Base-by-base conservation (phyloP, 441 rosid species). In the Pelargonium cotyledonis region DNA sequence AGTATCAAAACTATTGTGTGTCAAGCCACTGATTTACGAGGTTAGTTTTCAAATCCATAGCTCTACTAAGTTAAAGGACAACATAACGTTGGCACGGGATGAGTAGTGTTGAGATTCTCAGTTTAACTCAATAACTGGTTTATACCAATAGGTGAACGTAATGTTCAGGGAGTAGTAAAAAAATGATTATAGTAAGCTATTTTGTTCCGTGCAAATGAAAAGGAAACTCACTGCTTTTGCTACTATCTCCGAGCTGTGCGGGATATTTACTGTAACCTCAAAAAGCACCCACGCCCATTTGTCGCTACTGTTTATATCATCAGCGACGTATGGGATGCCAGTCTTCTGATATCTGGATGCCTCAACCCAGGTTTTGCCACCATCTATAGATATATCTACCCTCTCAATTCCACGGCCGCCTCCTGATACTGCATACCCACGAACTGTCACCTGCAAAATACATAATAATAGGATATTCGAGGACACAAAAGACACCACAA, bases 201-300 rank as follows among this genome's bases (percentile, higher is more conserved):
- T 12, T 49, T 11, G n/a, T 14, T 49, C 14, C 35, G 3, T 29
- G 14, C 57, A 12, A 49, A 14, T 61, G 16, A 47, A 72, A 57
- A 46, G 68, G 61, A 18, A 49, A 76, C 81, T 10, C 88, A 92
- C 99, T 78, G 98, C 96, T 92, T 92, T 95, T 70, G 88, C 98
- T 35, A 88, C 85, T 70, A 95, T 89, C 77, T 89, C 88, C 0
- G 91, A 84, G 61, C 63, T 73, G 47, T 69, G 76, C 16, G 84
- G 68, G 71, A 89, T 78, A 70, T 89, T 89, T 71, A 89, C 81
- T 11, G 78, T 80, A 77, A 82, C 84, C 72, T 95, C 96, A 79
- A 92, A 92, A 69, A 95, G 83, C 76, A 90, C 97, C 99, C 99
- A 95, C 0, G 97, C 91, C 99, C 99, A 95, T 79, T 89, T 92